Base-by-base conservation (phyloP, 2,329 filamentous ascomycete genomes). In the Pseudocercospora fuligena region DNA sequence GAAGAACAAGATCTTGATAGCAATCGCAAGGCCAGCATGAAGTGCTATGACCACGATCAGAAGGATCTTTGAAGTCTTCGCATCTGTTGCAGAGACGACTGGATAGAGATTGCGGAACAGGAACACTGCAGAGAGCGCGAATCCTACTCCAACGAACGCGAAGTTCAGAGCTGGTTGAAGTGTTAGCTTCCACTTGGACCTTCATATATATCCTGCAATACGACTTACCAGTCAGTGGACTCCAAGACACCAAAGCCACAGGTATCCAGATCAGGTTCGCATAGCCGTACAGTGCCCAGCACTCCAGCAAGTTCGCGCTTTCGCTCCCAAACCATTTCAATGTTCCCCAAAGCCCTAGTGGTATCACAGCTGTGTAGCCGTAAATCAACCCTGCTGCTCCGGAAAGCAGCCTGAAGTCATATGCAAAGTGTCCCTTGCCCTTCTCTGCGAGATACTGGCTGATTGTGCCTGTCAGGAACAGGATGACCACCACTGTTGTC, bases 1-100 rank as follows among this genome's bases (percentile, higher is more conserved):
- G 81, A 99, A 99, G 86, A 98, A 98, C 29, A 98, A 82, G 66
- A 97, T 90, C 86, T 98, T 98, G 81, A 99, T 98, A 4, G 94
- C 92, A 74, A 98, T 88, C 1, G 94, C 88, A 72, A 99, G 84
- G n/a, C 91, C 95, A 29, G 93, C 90, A 81, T 99, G 95, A 69
- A 98, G 84, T 31, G 87, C 86, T 31, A 98, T 86, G 27, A 99
- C 94, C 23, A 94, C 83, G 61, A 98, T 84, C 66, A 99, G 85
- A 69, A 99, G 81, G 23, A 93, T 85, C 86, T 96, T 97, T 80
- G 92, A 95, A 25, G 92, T 93, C 84, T 97, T 93, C 69, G 90
- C 89, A 80, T 98, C 95, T 36, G 94, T 97, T 56, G 94, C 94
- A 79, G 90, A 95, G 68, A 99, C 87, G 19, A 99, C 92, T 0